Conservation (phyloP, 1,139 yeast species). For the Saccharomyces hybrid region DNA sequence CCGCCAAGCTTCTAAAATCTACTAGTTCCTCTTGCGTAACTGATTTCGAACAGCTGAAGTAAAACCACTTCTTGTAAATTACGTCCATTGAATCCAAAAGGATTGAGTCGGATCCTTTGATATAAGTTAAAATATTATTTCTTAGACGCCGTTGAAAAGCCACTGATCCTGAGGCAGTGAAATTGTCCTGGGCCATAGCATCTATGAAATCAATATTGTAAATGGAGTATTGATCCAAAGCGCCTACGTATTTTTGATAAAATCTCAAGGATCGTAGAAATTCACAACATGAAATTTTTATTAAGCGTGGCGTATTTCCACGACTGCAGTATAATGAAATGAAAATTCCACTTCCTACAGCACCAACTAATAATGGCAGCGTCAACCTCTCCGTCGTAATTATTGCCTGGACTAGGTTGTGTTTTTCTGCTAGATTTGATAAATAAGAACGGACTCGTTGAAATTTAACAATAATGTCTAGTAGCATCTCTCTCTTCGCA, state of each 20-base stretch:
- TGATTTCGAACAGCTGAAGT: conserved; percentile 8
- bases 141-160: conserved; percentile 67
- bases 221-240: conserved; percentile 17
- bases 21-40: conserved; percentile 27
- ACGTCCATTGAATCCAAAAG: conserved; percentile 56
- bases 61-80: conserved; percentile 49
- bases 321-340: conserved; percentile 23
- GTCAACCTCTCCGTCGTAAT: conserved; percentile 16
- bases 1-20: conserved; percentile 53
- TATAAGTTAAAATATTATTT: conserved; percentile 44
- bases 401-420: conserved; percentile 10
- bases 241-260: conserved; percentile 16
- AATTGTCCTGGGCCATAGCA: conserved; percentile 48
- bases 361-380: conserved; percentile 20
- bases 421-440: conserved; percentile 12
- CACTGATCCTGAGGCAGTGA: conserved; percentile 69
- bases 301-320: conserved; percentile 17
- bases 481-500: conserved; percentile 20
- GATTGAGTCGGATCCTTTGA: conserved; percentile 53
- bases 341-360: conserved; percentile 27
- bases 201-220: conserved; percentile 43
- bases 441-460: conserved; percentile 20
- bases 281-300: conserved; percentile 17
- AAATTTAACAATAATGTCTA: conserved; percentile 21
- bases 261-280: conserved; percentile 16